These are phyloP conservation scores for Penicillium daleae DNA, from an alignment of 495 filamentous ascomycete genomes.

Conservation along the genomic window DNA sequence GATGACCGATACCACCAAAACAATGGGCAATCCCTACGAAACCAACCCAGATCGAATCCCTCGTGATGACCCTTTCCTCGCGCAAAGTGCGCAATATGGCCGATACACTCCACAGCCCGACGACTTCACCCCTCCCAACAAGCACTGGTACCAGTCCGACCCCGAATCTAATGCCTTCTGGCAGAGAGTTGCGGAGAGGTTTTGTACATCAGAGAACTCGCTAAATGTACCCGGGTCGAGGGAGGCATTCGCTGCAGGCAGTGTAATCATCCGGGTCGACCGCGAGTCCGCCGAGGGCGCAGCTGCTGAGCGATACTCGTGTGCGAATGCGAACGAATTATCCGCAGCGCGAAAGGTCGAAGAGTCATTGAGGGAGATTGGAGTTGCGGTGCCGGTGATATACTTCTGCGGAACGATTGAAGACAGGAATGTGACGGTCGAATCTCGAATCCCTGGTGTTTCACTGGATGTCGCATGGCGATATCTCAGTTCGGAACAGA, in stretches of 20 bases:
- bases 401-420: slow-evolving; percentile 46
- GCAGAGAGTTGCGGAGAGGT: slow-evolving; percentile 37
- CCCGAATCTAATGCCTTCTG: slow-evolving; percentile 38
- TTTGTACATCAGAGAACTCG: slow-evolving; percentile 42
- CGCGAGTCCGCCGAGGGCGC: slow-evolving; percentile 27
- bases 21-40: slow-evolving; percentile 40
- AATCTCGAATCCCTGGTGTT: slow-evolving; percentile 49
- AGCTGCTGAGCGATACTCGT: slow-evolving; percentile 45
- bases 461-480: slow-evolving; percentile 50
- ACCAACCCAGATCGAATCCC: slow-evolving; percentile 38
- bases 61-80: slow-evolving; percentile 42
- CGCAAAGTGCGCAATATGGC: slow-evolving; percentile 45
- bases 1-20: slow-evolving; percentile 20
- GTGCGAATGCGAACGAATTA: slow-evolving; percentile 61
- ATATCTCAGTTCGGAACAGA: slow-evolving; percentile 40
- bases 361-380: slow-evolving; percentile 35
- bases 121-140: slow-evolving; percentile 45
- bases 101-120: slow-evolving; percentile 43
- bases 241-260: slow-evolving; percentile 45
- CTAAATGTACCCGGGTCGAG: slow-evolving; percentile 36
- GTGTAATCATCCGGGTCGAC: slow-evolving; percentile 47
- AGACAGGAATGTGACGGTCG: slow-evolving; percentile 46
- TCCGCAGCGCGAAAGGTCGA: slow-evolving; percentile 46
- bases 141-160: slow-evolving; percentile 41
- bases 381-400: slow-evolving; percentile 44